Conservation (phyloP, 371 early-diverging fungal species). For the Syncephalastrum monosporum region DNA sequence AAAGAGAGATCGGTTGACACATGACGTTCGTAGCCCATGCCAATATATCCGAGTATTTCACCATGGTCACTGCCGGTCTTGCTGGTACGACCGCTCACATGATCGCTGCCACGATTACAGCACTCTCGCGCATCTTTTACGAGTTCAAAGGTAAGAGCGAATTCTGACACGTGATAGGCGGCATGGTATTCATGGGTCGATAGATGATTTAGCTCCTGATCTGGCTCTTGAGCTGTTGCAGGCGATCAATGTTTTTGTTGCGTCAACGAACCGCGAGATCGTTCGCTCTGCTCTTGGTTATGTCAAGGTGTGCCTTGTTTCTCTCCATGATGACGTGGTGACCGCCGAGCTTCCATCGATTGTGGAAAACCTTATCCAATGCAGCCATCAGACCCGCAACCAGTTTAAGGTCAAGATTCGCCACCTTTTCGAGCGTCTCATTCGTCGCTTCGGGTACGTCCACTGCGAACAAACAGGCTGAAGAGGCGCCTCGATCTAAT, state of each 20-base stretch:
- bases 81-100: conserved; percentile 90
- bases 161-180: conserved; percentile 1
- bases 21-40: conserved; percentile 32
- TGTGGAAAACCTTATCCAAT: conserved; percentile 69
- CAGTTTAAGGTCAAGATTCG: conserved; percentile 89
- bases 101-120: conserved; percentile 89
- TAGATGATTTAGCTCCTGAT: conserved; percentile 54
- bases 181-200: not conserved
- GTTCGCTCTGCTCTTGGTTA: conserved; percentile 90
- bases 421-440: conserved; percentile 91
- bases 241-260: conserved; percentile 75
- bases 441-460: conserved; percentile 70
- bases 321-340: conserved; percentile 68
- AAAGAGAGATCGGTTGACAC: not conserved
- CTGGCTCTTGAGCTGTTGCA: conserved; percentile 66
- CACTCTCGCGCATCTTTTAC: conserved; percentile 83
- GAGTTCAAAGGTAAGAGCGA: conserved; percentile 72
- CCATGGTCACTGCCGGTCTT: conserved; percentile 93
- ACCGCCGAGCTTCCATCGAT: conserved; percentile 65
- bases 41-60: conserved; percentile 63
- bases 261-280: conserved; percentile 85
- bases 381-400: conserved; percentile 84
- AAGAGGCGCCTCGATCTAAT: not conserved
- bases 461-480: not conserved
- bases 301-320: conserved; percentile 88